Evolutionary conservation across 768 basidiomycete genomes (phyloP), one percentile per base, ranked within the genome.

Genomic region (Termitomyces sp.): DNA sequence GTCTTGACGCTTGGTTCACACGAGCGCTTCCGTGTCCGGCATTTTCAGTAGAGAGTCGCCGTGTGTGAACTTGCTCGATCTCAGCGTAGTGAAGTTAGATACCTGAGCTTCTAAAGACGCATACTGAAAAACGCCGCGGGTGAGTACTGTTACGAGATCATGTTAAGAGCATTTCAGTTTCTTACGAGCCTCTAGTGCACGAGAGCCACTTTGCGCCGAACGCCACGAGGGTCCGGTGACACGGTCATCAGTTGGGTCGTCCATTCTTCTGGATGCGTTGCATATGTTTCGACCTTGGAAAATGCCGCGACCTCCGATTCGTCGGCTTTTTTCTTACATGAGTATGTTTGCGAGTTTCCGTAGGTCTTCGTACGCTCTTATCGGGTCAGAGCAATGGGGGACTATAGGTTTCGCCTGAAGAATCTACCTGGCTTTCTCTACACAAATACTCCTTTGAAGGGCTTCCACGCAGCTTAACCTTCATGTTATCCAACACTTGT

Each of bases 91-190:
- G 25, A 56, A 41, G 31, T 42, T 52, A 41, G 38, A 57, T 45
- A 35, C 36, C 18, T 32, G 33, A 31, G 39, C 31, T 52, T 54
- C 44, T n/a, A 35, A 31, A 20, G 12, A 38, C 39, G 40, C 33
- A 49, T 40, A 36, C 40, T 15, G 25, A 29, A 51, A 22, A 44
- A 58, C 11, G 29, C 58, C 58, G 58, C 58, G 58, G 58, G 46
- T 29, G 23, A 41, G 41, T 48, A 18, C 12, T 18, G 25, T 58
- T 58, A 55, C 50, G 50, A 49, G 9, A 54, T 33, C n/a, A 39
- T 25, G 10, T 33, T 29, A 25, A 43, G 16, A 22, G 35, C 20
- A 35, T n/a, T 31, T 22, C 27, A 22, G 15, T 36, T 39, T 40
- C 38, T 31, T 33, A 27, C 22, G 23, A 53, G 32, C n/a, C 16